Conservation (phyloP, 2,329 filamentous ascomycete species). For the Ceratocystis diversiconidia region DNA sequence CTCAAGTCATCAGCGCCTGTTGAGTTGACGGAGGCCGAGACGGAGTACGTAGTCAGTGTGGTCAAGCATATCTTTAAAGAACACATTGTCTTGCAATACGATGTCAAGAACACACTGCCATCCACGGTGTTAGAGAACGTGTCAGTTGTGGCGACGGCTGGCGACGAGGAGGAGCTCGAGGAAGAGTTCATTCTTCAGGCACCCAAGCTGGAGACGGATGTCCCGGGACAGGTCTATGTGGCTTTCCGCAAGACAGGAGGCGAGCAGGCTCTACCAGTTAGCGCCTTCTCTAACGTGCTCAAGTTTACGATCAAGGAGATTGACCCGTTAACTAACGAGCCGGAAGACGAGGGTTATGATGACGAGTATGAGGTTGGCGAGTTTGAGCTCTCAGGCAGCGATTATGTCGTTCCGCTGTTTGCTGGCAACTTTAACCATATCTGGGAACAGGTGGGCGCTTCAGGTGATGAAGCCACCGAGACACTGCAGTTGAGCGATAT, state of each 20-base stretch:
- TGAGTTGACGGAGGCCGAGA: constrained; percentile 92
- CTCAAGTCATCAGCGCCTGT: constrained; percentile 80
- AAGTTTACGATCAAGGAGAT: constrained; percentile 98
- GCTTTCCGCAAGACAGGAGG: constrained; percentile 76
- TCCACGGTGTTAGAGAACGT: constrained; percentile 85
- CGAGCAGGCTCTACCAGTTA: constrained; percentile 60
- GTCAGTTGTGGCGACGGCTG: constrained; percentile 63
- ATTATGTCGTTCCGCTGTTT: constrained; percentile 88
- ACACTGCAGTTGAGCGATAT: constrained; percentile 76
- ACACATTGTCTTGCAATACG: constrained; percentile 87
- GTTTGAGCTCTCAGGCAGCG: constrained; percentile 76
- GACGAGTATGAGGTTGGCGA: constrained; percentile 97
- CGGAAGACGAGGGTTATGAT: constrained; percentile 84
- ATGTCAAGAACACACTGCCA: constrained; percentile 92
- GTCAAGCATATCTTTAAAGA: constrained; percentile 98
- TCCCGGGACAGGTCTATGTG: constrained; percentile 87
- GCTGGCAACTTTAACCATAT: constrained; percentile 90
- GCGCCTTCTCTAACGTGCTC: constrained; percentile 78
- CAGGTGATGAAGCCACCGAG: constrained; percentile 79
- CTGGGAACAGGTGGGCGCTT: constrained; percentile 85
- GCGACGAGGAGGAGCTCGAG: constrained; percentile 68
- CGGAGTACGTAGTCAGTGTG: constrained; percentile 85
- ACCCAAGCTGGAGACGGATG: constrained; percentile 65
- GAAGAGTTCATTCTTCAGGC: constrained; percentile 92
- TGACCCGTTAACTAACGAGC: constrained; percentile 82